Evolutionary conservation across 2,329 filamentous ascomycete genomes (phyloP), one percentile per base, ranked within the genome.

Genomic region (Mollisiaceae sp.): DNA sequence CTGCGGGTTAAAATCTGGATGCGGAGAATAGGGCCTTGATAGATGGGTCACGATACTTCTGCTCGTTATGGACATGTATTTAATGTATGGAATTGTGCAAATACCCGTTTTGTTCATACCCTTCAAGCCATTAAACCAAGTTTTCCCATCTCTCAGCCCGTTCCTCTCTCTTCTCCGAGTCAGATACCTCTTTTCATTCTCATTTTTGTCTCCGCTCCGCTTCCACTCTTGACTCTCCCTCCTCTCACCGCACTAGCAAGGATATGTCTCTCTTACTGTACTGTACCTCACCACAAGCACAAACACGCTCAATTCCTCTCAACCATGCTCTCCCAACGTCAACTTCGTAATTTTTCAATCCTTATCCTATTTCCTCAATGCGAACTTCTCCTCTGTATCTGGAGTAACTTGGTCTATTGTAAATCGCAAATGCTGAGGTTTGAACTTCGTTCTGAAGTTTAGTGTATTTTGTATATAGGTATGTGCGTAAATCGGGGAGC

Each of bases 1-100:
- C 62, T 67, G 62, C 65, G 4, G 39, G 18, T 54, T 24, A 54
- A 47, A 50, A 50, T 50, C 6, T 50, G 45, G 22, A 8, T 50
- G n/a, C 18, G 9, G 43, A 18, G 15, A 24, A 38, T 3, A 41
- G 56, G n/a, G 35, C 5, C 18, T 27, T 35, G 35, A 36, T 50
- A 50, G 45, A 24, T 3, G 2, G 15, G n/a, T 47, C 20, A 27
- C 45, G n/a, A 22, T 50, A 12, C 20, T 11, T 50, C 45, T 50
- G 45, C 27, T 50, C 45, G 20, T 50, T 50, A 35, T 36, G 11
- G 24, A 56, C 18, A 20, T 36, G 54, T 56, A 18, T 56, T 56
- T 56, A 56, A 56, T 56, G 35, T 56, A 56, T 38, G 15, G 24
- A 36, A 50, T 11, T 5, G 8, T 5, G 8, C 2, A n/a, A 22